A percentile compares a stretch with the other conserved stretches of the same genome.
Conservation (phyloP, 805 yeast genomes). For the Metschnikowia picachoensis region DNA sequence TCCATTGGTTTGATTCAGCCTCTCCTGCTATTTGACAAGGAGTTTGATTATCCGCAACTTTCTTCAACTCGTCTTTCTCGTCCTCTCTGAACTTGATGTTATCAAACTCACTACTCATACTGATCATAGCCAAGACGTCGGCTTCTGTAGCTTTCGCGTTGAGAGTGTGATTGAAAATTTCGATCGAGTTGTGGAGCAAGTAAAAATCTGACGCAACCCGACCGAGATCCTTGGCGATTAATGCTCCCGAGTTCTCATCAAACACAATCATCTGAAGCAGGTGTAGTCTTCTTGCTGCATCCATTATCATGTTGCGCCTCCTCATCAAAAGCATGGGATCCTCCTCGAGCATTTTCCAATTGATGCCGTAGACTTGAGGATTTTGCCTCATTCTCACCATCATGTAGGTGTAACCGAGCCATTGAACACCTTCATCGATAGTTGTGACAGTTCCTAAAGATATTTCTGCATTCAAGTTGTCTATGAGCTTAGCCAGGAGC, state of each 20-base stretch:
- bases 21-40: conserved; percentile 84
- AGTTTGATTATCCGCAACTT: conserved; percentile 52
- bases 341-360: conserved; percentile 76
- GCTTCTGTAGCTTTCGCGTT: conserved; percentile 88
- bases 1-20: conserved; percentile 72
- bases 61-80: conserved; percentile 69
- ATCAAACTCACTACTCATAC: conserved; percentile 93
- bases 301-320: conserved; percentile 69
- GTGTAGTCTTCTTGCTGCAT: conserved; percentile 83
- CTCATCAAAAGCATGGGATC: conserved; percentile 78
- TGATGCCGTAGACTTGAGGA: conserved; percentile 89
- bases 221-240: conserved; percentile 85
- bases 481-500: conserved; percentile 72
- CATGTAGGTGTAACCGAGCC: conserved; percentile 98
- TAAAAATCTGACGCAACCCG: conserved; percentile 94
- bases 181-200: conserved; percentile 77
- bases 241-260: conserved; percentile 78
- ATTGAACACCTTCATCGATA: conserved; percentile 88
- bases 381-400: conserved; percentile 91
- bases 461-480: conserved; percentile 93
- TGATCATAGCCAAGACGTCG: conserved; percentile 79
- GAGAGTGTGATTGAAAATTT: conserved; percentile 80
- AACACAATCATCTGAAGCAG: conserved; percentile 87
- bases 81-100: conserved; percentile 85
- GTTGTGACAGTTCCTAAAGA: conserved; percentile 93